Conservation (phyloP, 148 eudicot genomes). For the Chenopodium suecicum region DNA sequence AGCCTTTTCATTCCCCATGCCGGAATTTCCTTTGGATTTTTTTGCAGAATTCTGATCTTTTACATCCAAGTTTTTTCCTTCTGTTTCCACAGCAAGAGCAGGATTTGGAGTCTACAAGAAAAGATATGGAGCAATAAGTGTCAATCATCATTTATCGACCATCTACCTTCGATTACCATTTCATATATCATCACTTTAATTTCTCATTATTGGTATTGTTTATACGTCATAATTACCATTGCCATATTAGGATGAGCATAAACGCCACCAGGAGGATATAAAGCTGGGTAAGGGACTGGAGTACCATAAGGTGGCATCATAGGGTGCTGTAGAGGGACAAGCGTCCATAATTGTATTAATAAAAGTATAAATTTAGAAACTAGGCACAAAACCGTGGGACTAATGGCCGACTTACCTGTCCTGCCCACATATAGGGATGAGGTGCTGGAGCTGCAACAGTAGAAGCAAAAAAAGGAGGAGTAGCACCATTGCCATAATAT, state of each 20-base stretch:
- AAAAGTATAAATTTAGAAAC: background rate
- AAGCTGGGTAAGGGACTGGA: slow-evolving; percentile 84
- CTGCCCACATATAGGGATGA: slow-evolving; percentile 83
- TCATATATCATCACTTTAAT: background rate
- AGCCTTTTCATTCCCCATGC: slow-evolving; percentile 43
- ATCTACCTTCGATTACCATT: background rate
- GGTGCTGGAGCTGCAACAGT: slow-evolving; percentile 70
- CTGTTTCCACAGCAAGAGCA: slow-evolving; percentile 44
- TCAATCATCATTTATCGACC: background rate
- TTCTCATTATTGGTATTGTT: background rate
- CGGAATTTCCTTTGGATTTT: slow-evolving; percentile 55
- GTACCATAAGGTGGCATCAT: slow-evolving; percentile 84
- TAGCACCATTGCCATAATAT: slow-evolving; percentile 64
- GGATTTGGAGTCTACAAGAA: slow-evolving; percentile 43
- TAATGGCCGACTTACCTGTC: slow-evolving; percentile 50
- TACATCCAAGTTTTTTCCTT: slow-evolving; percentile 51
- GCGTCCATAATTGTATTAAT: slow-evolving; percentile 3
- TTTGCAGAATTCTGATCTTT: slow-evolving; percentile 51
- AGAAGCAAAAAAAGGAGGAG: slow-evolving; percentile 72
- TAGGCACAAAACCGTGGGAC: background rate
- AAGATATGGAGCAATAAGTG: slow-evolving; percentile 1
- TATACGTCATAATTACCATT: slow-evolving; percentile 40
- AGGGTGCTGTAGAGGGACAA: slow-evolving; percentile 47
- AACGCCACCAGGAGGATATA: slow-evolving; percentile 75
- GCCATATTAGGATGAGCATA: slow-evolving; percentile 79